A percentile compares a stretch with the other conserved stretches of the same genome.
These are phyloP conservation scores for Allodekkera sacchari DNA, from an alignment of 805 yeast genomes.

Conservation along the genomic window DNA sequence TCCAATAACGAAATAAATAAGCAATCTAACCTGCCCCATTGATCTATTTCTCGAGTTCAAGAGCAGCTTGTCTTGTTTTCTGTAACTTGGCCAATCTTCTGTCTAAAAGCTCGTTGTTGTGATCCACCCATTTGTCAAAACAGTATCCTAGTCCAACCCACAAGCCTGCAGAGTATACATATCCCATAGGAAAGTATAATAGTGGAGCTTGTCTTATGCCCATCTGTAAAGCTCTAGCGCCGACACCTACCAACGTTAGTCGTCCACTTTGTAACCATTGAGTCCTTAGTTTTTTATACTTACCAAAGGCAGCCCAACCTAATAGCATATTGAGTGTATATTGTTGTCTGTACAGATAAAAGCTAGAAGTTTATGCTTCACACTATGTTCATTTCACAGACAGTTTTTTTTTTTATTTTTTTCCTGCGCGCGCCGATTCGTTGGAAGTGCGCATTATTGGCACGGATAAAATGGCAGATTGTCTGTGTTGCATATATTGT, in stretches of 20 bases:
- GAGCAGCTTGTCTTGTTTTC: slow-evolving; percentile 27
- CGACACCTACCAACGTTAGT: slow-evolving; percentile 22
- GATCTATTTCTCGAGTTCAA: too few species aligned
- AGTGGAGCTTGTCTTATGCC: slow-evolving; percentile 35
- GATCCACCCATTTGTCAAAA: slow-evolving; percentile 30
- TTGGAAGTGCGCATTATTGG: too few species aligned
- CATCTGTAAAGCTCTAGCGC: slow-evolving; percentile 36
- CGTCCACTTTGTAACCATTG: too few species aligned
- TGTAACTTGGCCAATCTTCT: slow-evolving; percentile 28
- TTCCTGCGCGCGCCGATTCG: too few species aligned
- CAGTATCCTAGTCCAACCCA: slow-evolving; percentile 35
- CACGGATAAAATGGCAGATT: too few species aligned
- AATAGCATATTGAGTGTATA: slow-evolving; percentile 14
- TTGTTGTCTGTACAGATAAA: background rate
- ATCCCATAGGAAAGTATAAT: slow-evolving; percentile 30
- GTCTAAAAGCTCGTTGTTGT: slow-evolving; percentile 30
- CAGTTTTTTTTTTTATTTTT: too few species aligned
- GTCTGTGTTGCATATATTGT: too few species aligned
- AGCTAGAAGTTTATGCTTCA: background rate
- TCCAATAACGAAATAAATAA: slow-evolving; percentile 6
- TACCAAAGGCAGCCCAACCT: slow-evolving; percentile 33
- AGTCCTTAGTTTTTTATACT: too few species aligned
- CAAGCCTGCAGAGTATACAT: slow-evolving; percentile 34
- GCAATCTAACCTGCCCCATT: slow-evolving; percentile 10
- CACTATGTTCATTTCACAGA: background rate